These are phyloP conservation scores for Phylloporus arenicola DNA, from an alignment of 768 basidiomycete species.

Conservation along the genomic window DNA sequence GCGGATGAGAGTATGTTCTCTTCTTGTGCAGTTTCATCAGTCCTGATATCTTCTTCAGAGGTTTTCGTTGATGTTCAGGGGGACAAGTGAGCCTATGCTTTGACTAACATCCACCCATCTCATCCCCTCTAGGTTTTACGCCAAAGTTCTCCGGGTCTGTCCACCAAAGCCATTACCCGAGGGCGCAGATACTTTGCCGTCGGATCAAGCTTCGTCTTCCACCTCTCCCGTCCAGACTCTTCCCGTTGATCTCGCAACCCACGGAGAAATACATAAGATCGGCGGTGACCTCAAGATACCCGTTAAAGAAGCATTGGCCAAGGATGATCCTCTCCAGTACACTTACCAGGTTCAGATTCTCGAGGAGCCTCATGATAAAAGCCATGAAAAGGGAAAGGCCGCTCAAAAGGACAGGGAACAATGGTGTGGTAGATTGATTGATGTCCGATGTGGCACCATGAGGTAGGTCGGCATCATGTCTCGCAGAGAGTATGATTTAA, in stretches of 20 bases:
- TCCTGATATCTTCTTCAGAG: conserved; percentile 41
- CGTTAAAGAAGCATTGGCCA: conserved; percentile 59
- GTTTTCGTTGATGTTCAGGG: conserved; percentile 84
- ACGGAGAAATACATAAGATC: conserved; percentile 57
- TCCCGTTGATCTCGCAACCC: conserved; percentile 44
- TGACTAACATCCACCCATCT: conserved; percentile 11
- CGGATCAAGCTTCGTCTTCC: conserved; percentile 34
- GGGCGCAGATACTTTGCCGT: conserved; percentile 29
- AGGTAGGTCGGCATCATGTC: conserved; percentile 47
- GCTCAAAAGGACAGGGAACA: conserved; percentile 55
- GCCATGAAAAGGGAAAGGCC: conserved; percentile 53
- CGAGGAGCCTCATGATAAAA: conserved; percentile 68
- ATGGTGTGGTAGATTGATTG: conserved; percentile 73
- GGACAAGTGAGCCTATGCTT: conserved; percentile 59
- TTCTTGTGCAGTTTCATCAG: conserved; percentile 3
- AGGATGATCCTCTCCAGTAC: conserved; percentile 80
- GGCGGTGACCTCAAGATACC: conserved; percentile 76
- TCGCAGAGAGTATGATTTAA: conserved; percentile 1
- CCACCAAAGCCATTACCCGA: conserved; percentile 54
- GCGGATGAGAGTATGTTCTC: conserved; percentile 73
- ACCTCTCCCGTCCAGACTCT: conserved; percentile 41
- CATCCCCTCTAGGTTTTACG: conserved; percentile 59
- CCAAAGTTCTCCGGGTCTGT: conserved; percentile 72
- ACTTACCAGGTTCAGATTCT: conserved; percentile 85
- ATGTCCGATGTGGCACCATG: conserved; percentile 75